Evolutionary conservation across 176 grass and related monocot genomes (phyloP).

Genomic region (Rhynchospora tenuis): DNA sequence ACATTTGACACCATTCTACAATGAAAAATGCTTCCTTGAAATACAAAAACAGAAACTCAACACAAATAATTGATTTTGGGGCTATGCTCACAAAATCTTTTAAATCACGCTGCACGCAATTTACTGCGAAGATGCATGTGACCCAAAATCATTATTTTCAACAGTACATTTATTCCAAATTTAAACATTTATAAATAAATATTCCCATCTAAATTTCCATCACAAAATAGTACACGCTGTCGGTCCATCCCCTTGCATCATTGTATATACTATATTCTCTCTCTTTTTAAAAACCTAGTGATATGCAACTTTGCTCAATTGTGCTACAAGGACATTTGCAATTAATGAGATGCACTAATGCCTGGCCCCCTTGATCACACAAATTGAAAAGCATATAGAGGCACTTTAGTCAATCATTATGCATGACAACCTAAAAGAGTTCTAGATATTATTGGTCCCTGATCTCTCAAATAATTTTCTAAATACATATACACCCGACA

Average conservation of each 20-base stretch:
- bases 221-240: neutral
- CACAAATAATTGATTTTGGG: too few species aligned
- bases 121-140: too few species aligned
- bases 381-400: neutral
- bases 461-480: neutral
- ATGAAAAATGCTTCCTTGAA: too few species aligned
- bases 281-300: neutral
- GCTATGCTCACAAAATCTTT: too few species aligned
- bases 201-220: neutral
- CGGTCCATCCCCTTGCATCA: neutral
- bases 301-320: neutral
- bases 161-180: neutral
- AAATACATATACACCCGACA: neutral
- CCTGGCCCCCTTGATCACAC: neutral
- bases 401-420: slow-evolving; percentile 23
- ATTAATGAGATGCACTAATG: slow-evolving; percentile 9
- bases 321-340: neutral
- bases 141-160: too few species aligned
- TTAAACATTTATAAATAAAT: neutral
- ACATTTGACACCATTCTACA: too few species aligned
- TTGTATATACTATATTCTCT: neutral
- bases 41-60: too few species aligned
- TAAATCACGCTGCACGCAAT: too few species aligned
- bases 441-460: neutral
- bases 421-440: slow-evolving; percentile 24